A percentile compares a stretch with the other conserved stretches of the same genome.
Conservation (phyloP, 2,329 filamentous ascomycete species). For the Hymenoscyphus occultus region DNA sequence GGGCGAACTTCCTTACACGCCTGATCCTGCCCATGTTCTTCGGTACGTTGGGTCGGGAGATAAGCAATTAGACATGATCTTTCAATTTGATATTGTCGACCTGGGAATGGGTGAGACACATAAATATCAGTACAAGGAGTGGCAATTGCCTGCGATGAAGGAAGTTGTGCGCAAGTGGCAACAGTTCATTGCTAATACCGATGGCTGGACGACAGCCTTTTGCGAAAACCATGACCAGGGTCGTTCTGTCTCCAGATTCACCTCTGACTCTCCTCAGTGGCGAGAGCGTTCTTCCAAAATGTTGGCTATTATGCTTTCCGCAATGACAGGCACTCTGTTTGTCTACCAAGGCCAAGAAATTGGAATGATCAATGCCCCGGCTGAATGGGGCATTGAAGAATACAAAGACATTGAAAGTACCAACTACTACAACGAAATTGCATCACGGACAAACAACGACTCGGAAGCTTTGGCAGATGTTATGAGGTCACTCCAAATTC, state of each 20-base stretch:
- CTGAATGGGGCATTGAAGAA: conserved; percentile 48
- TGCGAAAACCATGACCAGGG: conserved; percentile 63
- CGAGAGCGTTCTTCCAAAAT: conserved; percentile 44
- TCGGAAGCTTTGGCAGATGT: conserved; percentile 44
- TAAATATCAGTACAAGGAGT: conserved; percentile 47
- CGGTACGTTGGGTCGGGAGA: conserved; percentile 57
- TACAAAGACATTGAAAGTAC: conserved; percentile 50
- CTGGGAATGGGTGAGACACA: conserved; percentile 55
- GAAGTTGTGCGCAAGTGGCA: conserved; percentile 49
- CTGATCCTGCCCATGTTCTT: conserved; percentile 54
- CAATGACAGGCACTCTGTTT: conserved; percentile 54
- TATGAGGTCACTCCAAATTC: conserved; percentile 52
- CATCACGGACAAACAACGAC: conserved; percentile 39
- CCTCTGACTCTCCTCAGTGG: conserved; percentile 27
- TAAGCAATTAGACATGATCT: conserved; percentile 66
- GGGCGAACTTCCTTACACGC: conserved; percentile 65
- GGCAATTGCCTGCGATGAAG: conserved; percentile 48
- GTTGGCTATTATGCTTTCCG: conserved; percentile 48
- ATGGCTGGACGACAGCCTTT: conserved; percentile 59
- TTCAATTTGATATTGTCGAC: conserved; percentile 64
- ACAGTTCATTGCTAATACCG: conserved; percentile 49
- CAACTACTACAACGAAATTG: conserved; percentile 48
- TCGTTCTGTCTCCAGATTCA: conserved; percentile 53
- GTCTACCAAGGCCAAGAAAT: conserved; percentile 60
- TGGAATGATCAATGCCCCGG: conserved; percentile 57